Percentiles rank a stretch among this genome's conserved stretches.
phyloP scores from a whole-genome alignment of 441 rosid species.

The Adansonia madagascariensis region DNA sequence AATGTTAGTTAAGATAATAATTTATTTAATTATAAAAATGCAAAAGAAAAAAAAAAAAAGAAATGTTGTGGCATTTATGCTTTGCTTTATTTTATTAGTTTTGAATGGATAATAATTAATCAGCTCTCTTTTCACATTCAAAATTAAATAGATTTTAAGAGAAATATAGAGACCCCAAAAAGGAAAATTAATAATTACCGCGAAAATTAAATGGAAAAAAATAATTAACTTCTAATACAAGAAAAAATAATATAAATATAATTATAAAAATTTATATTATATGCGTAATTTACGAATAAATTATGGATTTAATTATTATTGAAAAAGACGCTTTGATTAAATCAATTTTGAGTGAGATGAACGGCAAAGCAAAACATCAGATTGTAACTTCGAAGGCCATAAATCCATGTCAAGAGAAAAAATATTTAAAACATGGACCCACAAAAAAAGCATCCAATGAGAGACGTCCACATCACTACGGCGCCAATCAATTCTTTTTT shows the following conservation, averaged over 20 bases:
- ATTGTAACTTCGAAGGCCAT: constrained; percentile 31
- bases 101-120: too few species aligned
- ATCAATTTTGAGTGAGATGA: constrained; percentile 36
- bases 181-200: too few species aligned
- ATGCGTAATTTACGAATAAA: background rate
- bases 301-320: background rate
- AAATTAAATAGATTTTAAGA: too few species aligned
- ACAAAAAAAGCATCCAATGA: constrained; percentile 30
- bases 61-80: too few species aligned
- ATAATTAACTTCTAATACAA: too few species aligned
- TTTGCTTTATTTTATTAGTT: too few species aligned
- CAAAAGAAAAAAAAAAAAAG: too few species aligned
- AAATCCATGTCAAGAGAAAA: background rate
- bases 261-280: background rate
- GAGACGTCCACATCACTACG: constrained; percentile 27
- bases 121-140: too few species aligned
- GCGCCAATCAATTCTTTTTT: background rate
- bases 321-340: background rate
- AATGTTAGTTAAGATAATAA: too few species aligned
- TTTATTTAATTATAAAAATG: too few species aligned
- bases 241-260: background rate
- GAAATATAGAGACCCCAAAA: too few species aligned
- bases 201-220: background rate
- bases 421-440: constrained; percentile 16
- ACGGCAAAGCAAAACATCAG: constrained; percentile 41